Conservation (phyloP, 78 protist genomes). For the Dictyostelium discoideum region DNA sequence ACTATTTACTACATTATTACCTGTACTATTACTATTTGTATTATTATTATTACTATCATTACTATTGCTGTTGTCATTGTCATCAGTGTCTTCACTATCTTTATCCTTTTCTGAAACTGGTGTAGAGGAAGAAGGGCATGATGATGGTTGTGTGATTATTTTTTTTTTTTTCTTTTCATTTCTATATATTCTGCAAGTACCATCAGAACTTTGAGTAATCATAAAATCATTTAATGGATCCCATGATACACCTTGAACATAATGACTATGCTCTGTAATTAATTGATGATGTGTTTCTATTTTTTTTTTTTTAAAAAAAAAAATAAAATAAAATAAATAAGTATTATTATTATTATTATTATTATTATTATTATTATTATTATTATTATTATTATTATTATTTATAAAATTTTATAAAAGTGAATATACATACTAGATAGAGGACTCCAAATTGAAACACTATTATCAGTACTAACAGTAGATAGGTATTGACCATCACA, state of each 20-base stretch:
- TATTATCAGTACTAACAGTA: constrained; percentile 55
- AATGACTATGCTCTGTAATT: constrained; percentile 70
- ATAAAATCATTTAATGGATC: constrained; percentile 57
- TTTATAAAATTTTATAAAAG: too few species aligned
- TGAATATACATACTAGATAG: constrained; percentile 36
- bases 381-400: background rate
- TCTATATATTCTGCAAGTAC: constrained; percentile 44
- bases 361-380: background rate
- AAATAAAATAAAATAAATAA: background rate
- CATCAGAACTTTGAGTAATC: constrained; percentile 61
- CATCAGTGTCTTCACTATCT: background rate
- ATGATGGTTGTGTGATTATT: background rate
- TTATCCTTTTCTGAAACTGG: background rate
- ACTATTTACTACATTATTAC: background rate
- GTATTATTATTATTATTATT: background rate
- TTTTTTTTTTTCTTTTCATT: background rate
- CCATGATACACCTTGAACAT: constrained; percentile 79
- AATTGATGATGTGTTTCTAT: constrained; percentile 40
- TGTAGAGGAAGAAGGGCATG: background rate
- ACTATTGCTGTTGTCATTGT: background rate
- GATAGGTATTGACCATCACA: constrained; percentile 36
- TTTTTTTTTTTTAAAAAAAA: background rate
- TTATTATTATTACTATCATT: background rate
- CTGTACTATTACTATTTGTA: background rate
- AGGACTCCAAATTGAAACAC: constrained; percentile 57